These are phyloP conservation scores for Botrytis elliptica DNA, from an alignment of 2,329 filamentous ascomycete genomes.

Conservation along the genomic window DNA sequence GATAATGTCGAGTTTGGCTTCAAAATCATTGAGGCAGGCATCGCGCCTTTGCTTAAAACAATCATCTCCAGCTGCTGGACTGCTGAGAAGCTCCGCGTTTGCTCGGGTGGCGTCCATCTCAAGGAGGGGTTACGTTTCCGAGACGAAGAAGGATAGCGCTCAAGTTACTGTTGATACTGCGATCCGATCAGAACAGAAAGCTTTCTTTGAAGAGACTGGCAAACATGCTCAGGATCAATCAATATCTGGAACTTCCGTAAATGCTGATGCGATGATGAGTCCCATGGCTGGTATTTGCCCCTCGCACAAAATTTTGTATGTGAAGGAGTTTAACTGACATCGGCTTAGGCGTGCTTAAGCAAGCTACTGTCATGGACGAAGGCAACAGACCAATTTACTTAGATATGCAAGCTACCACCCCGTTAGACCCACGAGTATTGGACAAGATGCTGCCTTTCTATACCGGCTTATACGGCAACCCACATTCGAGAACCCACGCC, in stretches of 20 bases:
- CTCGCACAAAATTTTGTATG: conserved; percentile 21
- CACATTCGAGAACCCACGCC: conserved; percentile 93
- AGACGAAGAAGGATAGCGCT: conserved; percentile 75
- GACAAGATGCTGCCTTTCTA: conserved; percentile 96
- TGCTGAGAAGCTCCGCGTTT: conserved; percentile 32
- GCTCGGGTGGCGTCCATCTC: conserved; percentile 30
- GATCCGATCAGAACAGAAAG: conserved; percentile 82
- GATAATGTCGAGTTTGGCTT: conserved; percentile 22
- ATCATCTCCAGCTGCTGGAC: conserved; percentile 29
- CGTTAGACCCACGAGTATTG: conserved; percentile 88
- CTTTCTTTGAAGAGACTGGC: conserved; percentile 60
- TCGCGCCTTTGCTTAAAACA: conserved; percentile 38
- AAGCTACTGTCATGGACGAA: conserved; percentile 89
- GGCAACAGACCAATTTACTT: conserved; percentile 94
- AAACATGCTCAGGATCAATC: conserved; percentile 34
- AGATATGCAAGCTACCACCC: conserved; percentile 97
- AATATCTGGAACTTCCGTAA: conserved; percentile 33
- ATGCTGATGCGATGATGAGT: conserved; percentile 65
- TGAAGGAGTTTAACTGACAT: conserved; percentile 29
- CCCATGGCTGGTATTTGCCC: conserved; percentile 63
- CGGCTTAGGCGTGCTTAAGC: conserved; percentile 71
- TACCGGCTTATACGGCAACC: conserved; percentile 92
- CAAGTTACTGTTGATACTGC: conserved; percentile 80
- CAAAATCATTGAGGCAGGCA: conserved; percentile 38
- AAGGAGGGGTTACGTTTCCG: conserved; percentile 74